Conservation (phyloP, 2,329 filamentous ascomycete species). For the Penicillium olsonii region DNA sequence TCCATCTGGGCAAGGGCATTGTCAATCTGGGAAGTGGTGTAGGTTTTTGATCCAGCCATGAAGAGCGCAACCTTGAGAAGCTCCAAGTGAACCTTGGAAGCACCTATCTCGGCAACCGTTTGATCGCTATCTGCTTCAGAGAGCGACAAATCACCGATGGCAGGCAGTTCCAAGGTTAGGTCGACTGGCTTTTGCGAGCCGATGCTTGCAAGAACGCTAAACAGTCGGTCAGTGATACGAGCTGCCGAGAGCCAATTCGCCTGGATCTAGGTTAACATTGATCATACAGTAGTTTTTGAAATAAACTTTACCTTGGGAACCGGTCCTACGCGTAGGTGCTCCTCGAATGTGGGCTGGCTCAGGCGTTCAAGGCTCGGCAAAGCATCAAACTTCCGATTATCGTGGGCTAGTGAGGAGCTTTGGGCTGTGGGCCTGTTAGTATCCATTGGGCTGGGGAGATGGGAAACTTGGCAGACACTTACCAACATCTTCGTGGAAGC, state of each 20-base stretch:
- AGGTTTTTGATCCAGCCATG: conserved; percentile 36
- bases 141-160: conserved; percentile 26
- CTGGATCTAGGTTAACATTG: conserved; percentile 30
- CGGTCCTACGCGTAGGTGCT: conserved; percentile 41
- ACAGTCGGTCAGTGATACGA: conserved; percentile 38
- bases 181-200: conserved; percentile 34
- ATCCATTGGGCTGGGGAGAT: neutral
- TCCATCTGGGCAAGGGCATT: conserved; percentile 31
- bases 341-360: conserved; percentile 37
- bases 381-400: conserved; percentile 40
- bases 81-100: conserved; percentile 33
- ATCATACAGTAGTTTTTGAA: neutral
- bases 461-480: conserved; percentile 13
- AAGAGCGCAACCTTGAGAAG: conserved; percentile 37
- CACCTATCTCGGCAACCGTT: conserved; percentile 38
- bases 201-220: conserved; percentile 35
- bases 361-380: conserved; percentile 45
- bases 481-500: conserved; percentile 42
- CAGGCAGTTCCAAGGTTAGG: conserved; percentile 28
- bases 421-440: conserved; percentile 27
- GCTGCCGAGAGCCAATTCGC: conserved; percentile 38
- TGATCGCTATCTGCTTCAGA: conserved; percentile 33
- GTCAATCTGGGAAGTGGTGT: conserved; percentile 32
- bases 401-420: conserved; percentile 29
- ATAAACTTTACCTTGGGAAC: conserved; percentile 35